Conservation (phyloP, 345 rosid species). For the Gossypium rotundifolium region DNA sequence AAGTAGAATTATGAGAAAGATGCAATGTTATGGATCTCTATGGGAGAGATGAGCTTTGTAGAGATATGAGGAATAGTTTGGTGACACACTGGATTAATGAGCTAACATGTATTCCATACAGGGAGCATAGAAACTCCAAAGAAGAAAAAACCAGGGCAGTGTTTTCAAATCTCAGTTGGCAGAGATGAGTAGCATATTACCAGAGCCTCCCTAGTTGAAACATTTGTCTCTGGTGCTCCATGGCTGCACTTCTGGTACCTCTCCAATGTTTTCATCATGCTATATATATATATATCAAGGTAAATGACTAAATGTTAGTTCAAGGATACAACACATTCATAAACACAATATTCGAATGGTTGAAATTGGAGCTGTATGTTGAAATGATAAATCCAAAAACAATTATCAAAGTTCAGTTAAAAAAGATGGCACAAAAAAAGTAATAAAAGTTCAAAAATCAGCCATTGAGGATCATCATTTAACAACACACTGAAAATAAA, state of each 20-base stretch:
- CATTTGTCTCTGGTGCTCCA: conserved; percentile 81
- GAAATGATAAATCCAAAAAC: background rate
- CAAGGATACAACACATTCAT: background rate
- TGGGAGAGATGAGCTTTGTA: no score
- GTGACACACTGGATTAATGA: no score
- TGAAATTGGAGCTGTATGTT: background rate
- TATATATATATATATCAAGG: conserved; percentile 6
- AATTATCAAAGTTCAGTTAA: background rate
- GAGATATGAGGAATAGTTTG: no score
- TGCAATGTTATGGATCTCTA: no score
- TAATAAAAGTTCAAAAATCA: no score
- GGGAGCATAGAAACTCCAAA: background rate
- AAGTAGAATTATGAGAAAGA: no score
- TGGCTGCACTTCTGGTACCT: conserved; percentile 96
- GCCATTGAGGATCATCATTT: no score
- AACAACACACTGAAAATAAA: no score
- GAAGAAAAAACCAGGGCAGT: background rate
- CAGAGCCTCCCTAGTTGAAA: conserved; percentile 86
- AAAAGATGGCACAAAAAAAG: background rate
- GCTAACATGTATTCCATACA: no score
- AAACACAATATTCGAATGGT: background rate
- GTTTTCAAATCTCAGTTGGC: background rate
- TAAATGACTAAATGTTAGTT: background rate
- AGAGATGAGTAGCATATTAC: conserved; percentile 28
- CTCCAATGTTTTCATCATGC: conserved; percentile 91